Evolutionary conservation across 768 basidiomycete genomes (phyloP).

Genomic region (Auriscalpium vulgare): DNA sequence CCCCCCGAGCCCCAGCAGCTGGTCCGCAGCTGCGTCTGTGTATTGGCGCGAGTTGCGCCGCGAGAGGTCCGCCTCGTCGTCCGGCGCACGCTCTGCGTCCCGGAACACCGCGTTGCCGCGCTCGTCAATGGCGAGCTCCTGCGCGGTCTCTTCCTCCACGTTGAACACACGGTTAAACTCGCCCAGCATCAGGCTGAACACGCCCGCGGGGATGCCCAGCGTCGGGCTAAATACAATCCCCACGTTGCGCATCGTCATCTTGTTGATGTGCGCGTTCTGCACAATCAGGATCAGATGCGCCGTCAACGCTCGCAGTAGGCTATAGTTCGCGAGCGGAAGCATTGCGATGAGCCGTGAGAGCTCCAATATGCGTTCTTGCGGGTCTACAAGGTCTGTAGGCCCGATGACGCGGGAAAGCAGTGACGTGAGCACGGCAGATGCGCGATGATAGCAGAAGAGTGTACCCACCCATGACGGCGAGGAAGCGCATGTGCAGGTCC

Average conservation of each 20-base stretch:
- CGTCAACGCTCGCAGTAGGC: conserved; percentile 84
- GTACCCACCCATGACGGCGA: conserved; percentile 85
- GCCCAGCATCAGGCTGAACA: conserved; percentile 89
- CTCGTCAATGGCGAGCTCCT: conserved; percentile 4
- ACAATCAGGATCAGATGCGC: conserved; percentile 95
- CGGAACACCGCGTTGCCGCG: background rate
- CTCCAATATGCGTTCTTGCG: conserved; percentile 82
- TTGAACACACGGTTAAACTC: conserved; percentile 94
- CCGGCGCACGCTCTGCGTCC: conserved; percentile 2
- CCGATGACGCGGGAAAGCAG: background rate
- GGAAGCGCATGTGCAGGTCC: conserved; percentile 85
- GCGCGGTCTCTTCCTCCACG: conserved; percentile 39
- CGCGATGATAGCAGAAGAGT: conserved; percentile 2
- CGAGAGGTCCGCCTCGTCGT: conserved; percentile 30
- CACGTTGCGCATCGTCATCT: conserved; percentile 98
- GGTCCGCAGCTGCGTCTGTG: conserved; percentile 75
- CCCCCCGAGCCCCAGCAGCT: conserved; percentile 70
- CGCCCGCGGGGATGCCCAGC: conserved; percentile 93
- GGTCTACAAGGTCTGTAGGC: conserved; percentile 72
- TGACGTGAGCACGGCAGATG: conserved; percentile 3
- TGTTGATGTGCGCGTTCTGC: conserved; percentile 83
- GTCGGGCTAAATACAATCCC: conserved; percentile 99
- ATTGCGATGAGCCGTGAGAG: conserved; percentile 79
- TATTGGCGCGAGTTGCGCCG: conserved; percentile 82
- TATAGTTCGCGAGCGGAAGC: conserved; percentile 89